A percentile compares a stretch with the other conserved stretches of the same genome.
Conservation (phyloP, 1,139 yeast species). For the Blastobotrys malaysiensis region DNA sequence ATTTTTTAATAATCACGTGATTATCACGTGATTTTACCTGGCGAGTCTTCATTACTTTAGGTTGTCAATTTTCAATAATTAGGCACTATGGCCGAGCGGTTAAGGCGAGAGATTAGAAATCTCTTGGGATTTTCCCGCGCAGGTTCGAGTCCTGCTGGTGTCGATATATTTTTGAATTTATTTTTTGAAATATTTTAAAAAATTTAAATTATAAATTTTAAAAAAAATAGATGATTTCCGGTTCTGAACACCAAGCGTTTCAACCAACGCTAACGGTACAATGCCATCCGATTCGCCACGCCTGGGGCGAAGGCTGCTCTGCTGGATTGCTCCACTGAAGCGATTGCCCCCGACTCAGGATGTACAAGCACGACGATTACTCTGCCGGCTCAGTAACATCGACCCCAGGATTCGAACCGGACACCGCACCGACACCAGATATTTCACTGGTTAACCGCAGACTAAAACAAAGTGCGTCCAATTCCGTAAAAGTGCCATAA, state of each 20-base stretch:
- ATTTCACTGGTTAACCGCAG: conserved; percentile 5
- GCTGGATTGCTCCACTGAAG: conserved; percentile 37
- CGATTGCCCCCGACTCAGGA: conserved; percentile 26
- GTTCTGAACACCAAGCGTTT: background rate
- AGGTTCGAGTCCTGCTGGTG: conserved; percentile 14
- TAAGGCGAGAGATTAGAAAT: conserved; percentile 16
- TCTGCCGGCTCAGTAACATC: conserved; percentile 27
- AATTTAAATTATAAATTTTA: background rate
- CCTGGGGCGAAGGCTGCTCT: conserved; percentile 31
- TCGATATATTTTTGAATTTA: conserved; percentile 4
- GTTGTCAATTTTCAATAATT: no score
- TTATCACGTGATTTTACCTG: no score
- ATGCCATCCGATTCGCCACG: conserved; percentile 31
- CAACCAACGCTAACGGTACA: conserved; percentile 3
- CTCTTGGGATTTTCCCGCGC: conserved; percentile 12
- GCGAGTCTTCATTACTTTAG: no score
- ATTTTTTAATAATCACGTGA: no score
- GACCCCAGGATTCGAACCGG: conserved; percentile 35
- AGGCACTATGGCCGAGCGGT: conserved; percentile 15
- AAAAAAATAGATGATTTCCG: background rate
- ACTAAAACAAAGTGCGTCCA: conserved; percentile 17
- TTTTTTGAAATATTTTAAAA: background rate
- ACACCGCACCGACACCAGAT: conserved; percentile 24
- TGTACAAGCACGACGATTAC: conserved; percentile 29
- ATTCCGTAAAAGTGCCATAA: conserved; percentile 30